Base-by-base conservation (phyloP, 2,329 filamentous ascomycete genomes). In the Chaetomium globosum region DNA sequence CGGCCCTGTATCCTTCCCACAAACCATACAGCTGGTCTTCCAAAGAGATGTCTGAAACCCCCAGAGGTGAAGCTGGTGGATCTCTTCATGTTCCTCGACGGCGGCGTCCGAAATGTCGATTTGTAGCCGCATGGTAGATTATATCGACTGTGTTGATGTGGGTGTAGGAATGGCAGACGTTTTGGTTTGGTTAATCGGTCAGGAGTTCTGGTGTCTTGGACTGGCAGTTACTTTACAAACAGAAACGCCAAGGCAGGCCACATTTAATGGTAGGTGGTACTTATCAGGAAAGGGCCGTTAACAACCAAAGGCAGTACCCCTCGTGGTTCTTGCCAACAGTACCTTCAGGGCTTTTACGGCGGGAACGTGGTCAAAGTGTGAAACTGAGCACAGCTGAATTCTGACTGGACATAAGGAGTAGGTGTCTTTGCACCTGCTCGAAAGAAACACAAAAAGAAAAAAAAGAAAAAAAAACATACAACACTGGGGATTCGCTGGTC, bases 51-150 rank as follows among this genome's bases (percentile, higher is more conserved):
- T 55, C 7, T 53, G 36, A 5, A 43, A 3, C 5, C 62, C 62
- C 62, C 62, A 60, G 8, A 64, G 13, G 21, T 60, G 62, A 4
- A 64, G 62, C 9, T 56, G 51, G 51, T 64, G 62, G 8, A 46
- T 10, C 8, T 12, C n/a, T 43, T 64, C 62, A 6, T 36, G 10
- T 28, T 55, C 33, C 7, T 54, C 62, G 46, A 64, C 48, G 33
- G 62, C 56, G 7, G n/a, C 36, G 39, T 64, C 62, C 13, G 62
- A 64, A 21, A 64, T 60, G 30, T 64, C 49, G 56, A 64, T 59
- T 2, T 54, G 59, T 56, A 64, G 36, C 19, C 55, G 55, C 61
- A 59, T 59, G 28, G 13, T 48, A 46, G 16, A 43, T 30, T 9
- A 16, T 36, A 6, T 16, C 2, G 13, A 26, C 12, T 8, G 53